These are phyloP conservation scores for Podosphaera aphanis DNA, from an alignment of 2,329 filamentous ascomycete species.

Conservation along the genomic window DNA sequence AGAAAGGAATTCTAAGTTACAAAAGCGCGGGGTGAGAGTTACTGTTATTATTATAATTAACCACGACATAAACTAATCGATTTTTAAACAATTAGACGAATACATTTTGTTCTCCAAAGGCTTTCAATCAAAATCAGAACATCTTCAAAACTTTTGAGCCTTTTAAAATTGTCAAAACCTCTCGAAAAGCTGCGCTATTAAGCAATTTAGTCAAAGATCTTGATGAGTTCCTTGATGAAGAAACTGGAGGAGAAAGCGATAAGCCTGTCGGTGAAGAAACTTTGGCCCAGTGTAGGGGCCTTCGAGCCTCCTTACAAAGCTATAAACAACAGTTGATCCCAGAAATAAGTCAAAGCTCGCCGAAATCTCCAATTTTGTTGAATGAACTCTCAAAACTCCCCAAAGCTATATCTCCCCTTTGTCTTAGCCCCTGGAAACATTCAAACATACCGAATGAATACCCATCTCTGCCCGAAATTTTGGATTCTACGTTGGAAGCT, in stretches of 20 bases:
- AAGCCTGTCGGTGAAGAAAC: slow-evolving; percentile 7
- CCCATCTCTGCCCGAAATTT: slow-evolving; percentile 37
- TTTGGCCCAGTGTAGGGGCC: slow-evolving; percentile 7
- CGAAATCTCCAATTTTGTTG: slow-evolving; percentile 3
- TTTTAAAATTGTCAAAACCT: not conserved
- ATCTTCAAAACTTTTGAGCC: not conserved
- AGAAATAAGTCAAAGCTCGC: not conserved
- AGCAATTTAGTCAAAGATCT: slow-evolving; percentile 10
- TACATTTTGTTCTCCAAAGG: not conserved
- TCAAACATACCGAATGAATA: slow-evolving; percentile 24
- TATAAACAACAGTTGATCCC: slow-evolving; percentile 2
- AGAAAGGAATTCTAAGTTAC: slow-evolving; percentile 4
- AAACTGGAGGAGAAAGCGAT: slow-evolving; percentile 5
- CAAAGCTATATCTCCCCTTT: slow-evolving; percentile 7
- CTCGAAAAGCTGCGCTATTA: slow-evolving; percentile 5
- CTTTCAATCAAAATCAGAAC: not conserved
- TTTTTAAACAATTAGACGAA: not conserved
- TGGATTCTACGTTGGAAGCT: slow-evolving; percentile 32
- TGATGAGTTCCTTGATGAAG: slow-evolving; percentile 9
- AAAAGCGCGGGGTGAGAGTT: slow-evolving; percentile 4
- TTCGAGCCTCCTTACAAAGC: slow-evolving; percentile 6
- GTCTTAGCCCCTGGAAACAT: slow-evolving; percentile 25
- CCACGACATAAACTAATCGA: not conserved
- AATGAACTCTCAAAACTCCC: slow-evolving; percentile 7
- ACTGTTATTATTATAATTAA: not conserved